Percentiles rank a stretch among this genome's conserved stretches.
These are phyloP conservation scores for Peniophora sp. DNA, from an alignment of 1,284 basidiomycete species.

Conservation along the genomic window DNA sequence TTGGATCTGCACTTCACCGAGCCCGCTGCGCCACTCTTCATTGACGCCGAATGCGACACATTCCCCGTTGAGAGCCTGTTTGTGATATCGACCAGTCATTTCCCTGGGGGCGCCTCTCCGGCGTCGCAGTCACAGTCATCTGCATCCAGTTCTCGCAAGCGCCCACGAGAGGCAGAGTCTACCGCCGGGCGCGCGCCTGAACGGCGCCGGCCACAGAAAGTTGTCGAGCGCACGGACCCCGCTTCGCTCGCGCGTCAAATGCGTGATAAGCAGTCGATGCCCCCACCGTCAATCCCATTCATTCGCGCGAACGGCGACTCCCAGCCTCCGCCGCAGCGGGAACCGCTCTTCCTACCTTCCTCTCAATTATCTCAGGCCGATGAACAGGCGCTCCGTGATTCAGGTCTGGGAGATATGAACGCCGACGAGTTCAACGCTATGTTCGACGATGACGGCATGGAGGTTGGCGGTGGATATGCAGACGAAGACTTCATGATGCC, in stretches of 20 bases:
- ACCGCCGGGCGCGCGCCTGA: constrained; percentile 47
- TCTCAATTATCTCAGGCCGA: constrained; percentile 53
- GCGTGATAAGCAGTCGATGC: constrained; percentile 7
- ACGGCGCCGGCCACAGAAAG: constrained; percentile 46
- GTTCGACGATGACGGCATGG: constrained; percentile 60
- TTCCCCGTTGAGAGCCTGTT: constrained; percentile 49
- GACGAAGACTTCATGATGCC: constrained; percentile 7
- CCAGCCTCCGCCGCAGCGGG: constrained; percentile 21
- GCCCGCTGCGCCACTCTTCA: constrained; percentile 61
- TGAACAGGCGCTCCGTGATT: constrained; percentile 40
- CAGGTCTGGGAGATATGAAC: constrained; percentile 55
- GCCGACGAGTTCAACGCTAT: constrained; percentile 53
- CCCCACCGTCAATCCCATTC: constrained; percentile 3
- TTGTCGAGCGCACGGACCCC: constrained; percentile 40
- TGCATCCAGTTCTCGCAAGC: constrained; percentile 6
- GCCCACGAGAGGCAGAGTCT: constrained; percentile 28
- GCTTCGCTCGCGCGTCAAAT: constrained; percentile 17
- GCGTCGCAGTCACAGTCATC: constrained; percentile 11
- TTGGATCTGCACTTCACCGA: constrained; percentile 70
- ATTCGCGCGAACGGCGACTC: constrained; percentile 21
- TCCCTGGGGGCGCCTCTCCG: constrained; percentile 26
- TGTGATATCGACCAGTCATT: constrained; percentile 66
- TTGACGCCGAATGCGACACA: constrained; percentile 60
- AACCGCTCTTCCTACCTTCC: constrained; percentile 57
- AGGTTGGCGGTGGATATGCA: constrained; percentile 38